Base-by-base conservation (phyloP, 257 asterid species). In the Catharanthus roseus region DNA sequence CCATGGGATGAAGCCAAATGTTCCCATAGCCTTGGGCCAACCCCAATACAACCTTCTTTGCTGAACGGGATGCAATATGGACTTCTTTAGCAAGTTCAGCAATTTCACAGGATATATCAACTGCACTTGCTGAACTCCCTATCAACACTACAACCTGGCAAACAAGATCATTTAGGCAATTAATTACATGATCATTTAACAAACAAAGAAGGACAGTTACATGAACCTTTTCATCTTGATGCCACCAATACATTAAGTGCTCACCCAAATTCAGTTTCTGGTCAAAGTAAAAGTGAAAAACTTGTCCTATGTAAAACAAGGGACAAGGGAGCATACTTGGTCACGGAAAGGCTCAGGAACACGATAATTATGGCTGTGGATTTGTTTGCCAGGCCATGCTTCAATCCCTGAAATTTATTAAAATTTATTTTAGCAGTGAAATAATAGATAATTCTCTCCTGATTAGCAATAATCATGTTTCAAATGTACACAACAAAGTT, bases 321-420 rank as follows among this genome's bases (percentile, higher is more conserved):
- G 21, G 39, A 31, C 72, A 85, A 85, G 75, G 84, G 45, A 21
- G 80, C 96, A 77, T 89, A 93, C 98, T 82, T 90, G 96, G 83
- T 86, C 84, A 68, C 70, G 84, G 74, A 84, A 90, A 60, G 87
- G 89, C 53, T 89, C 98, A 33, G 98, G 97, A 58, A 81, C 85
- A 3, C 98, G 98, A 80, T 93, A 93, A 78, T 90, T 93, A 85
- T 93, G 98, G 77, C 98, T 90, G 69, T 93, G 98, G 70, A 90
- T 89, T 86, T 93, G 98, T 82, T 85, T 86, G 68, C 97, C 96
- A 0, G 97, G 96, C 98, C 98, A 93, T 70, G 77, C 77, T 42
- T 90, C 85, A 68, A 93, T 87, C 49, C 98, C 97, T 93, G 85
- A 69, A 65, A 82, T 67, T 65, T 69, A 19, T 67, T 49, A 21